Evolutionary conservation across 139 green algal genomes (phyloP).

Genomic region (Haematococcus lacustris): DNA sequence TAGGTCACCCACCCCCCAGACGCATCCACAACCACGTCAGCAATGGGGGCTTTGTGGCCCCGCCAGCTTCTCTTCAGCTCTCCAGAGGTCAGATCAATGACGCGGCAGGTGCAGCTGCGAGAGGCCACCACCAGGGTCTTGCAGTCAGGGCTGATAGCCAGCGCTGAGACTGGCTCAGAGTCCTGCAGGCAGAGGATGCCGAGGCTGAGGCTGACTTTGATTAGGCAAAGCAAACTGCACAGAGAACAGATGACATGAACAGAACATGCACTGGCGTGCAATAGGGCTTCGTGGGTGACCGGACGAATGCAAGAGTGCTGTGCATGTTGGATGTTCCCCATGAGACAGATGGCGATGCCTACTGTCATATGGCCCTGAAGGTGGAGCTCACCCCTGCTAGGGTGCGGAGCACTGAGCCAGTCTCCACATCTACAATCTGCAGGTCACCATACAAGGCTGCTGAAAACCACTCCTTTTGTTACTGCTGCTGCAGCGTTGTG

Average conservation of each 20-base stretch:
- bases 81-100: constrained; percentile 56
- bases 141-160: constrained; percentile 70
- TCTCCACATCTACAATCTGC: constrained; percentile 64
- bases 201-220: too few relatives aligned
- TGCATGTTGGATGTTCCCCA: too few relatives aligned
- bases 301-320: too few relatives aligned
- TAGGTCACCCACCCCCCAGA: constrained; percentile 48
- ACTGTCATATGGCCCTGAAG: too few relatives aligned
- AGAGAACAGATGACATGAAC: too few relatives aligned
- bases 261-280: too few relatives aligned
- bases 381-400: constrained; percentile 49
- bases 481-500: neutral
- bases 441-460: neutral
- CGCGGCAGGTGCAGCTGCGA: constrained; percentile 61
- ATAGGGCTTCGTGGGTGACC: too few relatives aligned
- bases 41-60: constrained; percentile 60
- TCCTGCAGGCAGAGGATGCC: constrained; percentile 71
- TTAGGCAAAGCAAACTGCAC: too few relatives aligned
- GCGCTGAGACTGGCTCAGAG: constrained; percentile 77
- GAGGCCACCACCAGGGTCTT: constrained; percentile 64
- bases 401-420: constrained; percentile 48
- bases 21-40: constrained; percentile 69
- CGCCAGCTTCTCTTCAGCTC: constrained; percentile 39
- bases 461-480: too few relatives aligned
- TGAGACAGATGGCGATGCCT: too few relatives aligned